phyloP scores from a whole-genome alignment of 306 rosid genomes.

The Dalbergia cochinchinensis region DNA sequence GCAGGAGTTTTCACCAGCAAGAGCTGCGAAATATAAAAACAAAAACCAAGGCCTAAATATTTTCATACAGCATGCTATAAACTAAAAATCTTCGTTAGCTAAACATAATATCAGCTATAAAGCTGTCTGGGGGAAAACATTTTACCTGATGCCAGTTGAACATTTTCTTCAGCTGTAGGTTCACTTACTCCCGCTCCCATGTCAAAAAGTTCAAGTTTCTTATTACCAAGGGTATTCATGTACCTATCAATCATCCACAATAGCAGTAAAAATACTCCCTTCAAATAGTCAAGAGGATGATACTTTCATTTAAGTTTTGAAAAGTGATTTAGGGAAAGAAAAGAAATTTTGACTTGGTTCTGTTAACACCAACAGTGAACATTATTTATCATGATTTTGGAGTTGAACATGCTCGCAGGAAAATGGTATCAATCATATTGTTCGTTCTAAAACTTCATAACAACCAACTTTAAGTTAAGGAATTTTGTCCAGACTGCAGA shows the following conservation, averaged over 20 bases:
- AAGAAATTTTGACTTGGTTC: conserved; percentile 22
- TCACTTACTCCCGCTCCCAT: conserved; percentile 79
- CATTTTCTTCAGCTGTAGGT: conserved; percentile 73
- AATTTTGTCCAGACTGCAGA: conserved; percentile 16
- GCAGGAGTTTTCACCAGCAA: not conserved
- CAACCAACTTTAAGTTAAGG: not conserved
- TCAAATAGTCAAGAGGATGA: conserved; percentile 15
- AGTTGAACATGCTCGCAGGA: conserved; percentile 15
- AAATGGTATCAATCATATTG: conserved; percentile 2
- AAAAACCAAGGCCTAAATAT: not conserved
- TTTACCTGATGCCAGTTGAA: conserved; percentile 79
- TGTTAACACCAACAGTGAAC: not conserved
- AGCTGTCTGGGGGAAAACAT: conserved; percentile 4
- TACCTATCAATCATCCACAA: conserved; percentile 60
- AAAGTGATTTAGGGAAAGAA: not conserved
- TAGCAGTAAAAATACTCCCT: not conserved
- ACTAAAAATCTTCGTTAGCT: not conserved
- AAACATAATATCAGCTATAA: not conserved
- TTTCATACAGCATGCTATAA: not conserved
- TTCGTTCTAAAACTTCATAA: not conserved
- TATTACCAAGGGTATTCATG: conserved; percentile 79
- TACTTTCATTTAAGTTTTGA: not conserved
- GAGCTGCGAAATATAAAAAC: not conserved
- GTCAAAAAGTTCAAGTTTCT: conserved; percentile 82
- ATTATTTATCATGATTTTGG: not conserved